These are phyloP conservation scores for Metarhizium anisopliae DNA, from an alignment of 2,329 filamentous ascomycete species.

Conservation along the genomic window DNA sequence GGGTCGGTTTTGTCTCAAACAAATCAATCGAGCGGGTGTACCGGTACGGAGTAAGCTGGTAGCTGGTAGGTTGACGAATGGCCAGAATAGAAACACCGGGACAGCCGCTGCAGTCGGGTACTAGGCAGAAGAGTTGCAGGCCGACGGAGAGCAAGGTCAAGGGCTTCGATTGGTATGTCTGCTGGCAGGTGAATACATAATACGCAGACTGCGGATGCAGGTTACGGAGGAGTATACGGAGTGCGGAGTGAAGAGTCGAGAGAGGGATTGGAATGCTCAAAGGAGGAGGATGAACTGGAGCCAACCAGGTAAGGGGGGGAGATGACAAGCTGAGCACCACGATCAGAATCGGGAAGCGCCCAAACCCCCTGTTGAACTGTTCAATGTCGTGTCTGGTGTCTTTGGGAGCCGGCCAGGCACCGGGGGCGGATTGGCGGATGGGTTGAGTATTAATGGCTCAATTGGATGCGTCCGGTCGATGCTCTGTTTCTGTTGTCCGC, in stretches of 20 bases:
- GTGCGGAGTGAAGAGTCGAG: background rate
- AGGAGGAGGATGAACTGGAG: background rate
- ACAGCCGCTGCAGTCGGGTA: background rate
- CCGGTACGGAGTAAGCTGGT: background rate
- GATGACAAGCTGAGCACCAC: background rate
- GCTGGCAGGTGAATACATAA: background rate
- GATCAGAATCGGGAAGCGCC: background rate
- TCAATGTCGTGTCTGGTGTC: background rate
- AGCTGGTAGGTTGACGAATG: background rate
- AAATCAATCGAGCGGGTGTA: background rate
- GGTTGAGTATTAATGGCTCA: no score
- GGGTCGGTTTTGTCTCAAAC: background rate
- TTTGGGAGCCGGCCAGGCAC: background rate
- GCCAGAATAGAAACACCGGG: background rate
- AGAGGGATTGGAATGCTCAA: background rate
- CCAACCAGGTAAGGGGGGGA: constrained; percentile 2
- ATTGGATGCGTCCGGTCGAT: no score
- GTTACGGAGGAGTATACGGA: background rate
- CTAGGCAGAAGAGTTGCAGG: background rate
- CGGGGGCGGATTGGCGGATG: no score
- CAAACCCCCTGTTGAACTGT: no score
- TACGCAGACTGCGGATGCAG: background rate
- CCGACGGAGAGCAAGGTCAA: background rate
- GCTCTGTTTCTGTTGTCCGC: no score
- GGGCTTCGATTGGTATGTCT: background rate